A percentile compares a stretch with the other conserved stretches of the same genome.
Conservation (phyloP, 306 rosid genomes). For the Luffa aegyptiaca region DNA sequence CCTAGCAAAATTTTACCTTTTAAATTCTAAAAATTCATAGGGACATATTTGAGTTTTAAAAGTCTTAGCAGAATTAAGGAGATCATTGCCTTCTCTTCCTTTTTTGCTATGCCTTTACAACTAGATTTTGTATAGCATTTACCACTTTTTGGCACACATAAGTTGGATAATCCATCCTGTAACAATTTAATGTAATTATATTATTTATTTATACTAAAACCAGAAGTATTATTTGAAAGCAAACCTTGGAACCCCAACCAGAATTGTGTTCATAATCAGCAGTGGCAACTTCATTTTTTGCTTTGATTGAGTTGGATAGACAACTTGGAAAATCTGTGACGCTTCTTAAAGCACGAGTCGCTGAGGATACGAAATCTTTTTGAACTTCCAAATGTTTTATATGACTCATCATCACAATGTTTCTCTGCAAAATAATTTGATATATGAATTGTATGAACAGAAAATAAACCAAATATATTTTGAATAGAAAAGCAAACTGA, state of each 20-base stretch:
- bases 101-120: no score
- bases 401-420: neutral
- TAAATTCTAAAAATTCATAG: no score
- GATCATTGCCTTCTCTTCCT: no score
- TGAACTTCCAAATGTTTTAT: slow-evolving; percentile 2
- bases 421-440: neutral
- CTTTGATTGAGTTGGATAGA: neutral
- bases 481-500: neutral
- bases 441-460: neutral
- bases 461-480: neutral
- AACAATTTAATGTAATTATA: neutral
- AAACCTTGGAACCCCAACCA: slow-evolving; percentile 15
- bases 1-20: no score
- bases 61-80: no score
- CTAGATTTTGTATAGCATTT: no score
- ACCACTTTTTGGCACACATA: no score
- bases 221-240: neutral
- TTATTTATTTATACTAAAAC: neutral
- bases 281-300: slow-evolving; percentile 11
- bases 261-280: slow-evolving; percentile 6
- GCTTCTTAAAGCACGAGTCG: neutral
- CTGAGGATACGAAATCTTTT: neutral
- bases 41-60: no score
- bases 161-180: neutral
- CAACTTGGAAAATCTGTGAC: neutral